Percentiles rank a stretch among this genome's conserved stretches.
These are phyloP conservation scores for Sporothrix pallida DNA, from an alignment of 2,329 filamentous ascomycete species.

Conservation along the genomic window DNA sequence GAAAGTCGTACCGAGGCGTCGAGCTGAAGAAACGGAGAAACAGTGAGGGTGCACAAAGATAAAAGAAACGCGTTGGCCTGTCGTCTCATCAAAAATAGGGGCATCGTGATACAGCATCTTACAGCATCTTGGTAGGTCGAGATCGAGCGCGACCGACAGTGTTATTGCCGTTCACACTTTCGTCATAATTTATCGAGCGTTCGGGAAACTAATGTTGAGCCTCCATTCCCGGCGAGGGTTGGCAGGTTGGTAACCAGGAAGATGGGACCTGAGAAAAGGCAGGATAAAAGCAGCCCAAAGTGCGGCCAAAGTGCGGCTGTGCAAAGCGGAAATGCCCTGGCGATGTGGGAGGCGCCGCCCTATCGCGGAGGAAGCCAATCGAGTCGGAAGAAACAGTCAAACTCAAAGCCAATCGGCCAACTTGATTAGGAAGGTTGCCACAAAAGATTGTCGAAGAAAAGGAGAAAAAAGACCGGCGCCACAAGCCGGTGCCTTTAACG, in stretches of 20 bases:
- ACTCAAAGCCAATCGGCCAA: background rate
- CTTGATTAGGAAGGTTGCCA: conserved; percentile 4
- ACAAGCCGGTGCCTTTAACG: background rate
- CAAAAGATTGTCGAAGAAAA: background rate
- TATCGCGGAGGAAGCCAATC: background rate
- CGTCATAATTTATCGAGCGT: too few relatives aligned
- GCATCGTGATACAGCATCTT: conserved; percentile 12
- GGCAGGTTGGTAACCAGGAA: too few relatives aligned
- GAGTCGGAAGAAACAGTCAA: background rate
- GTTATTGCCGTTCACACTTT: too few relatives aligned
- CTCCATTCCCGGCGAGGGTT: background rate
- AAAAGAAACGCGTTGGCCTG: background rate
- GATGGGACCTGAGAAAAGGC: background rate
- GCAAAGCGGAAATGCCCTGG: background rate
- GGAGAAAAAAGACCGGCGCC: background rate
- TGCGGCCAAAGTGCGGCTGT: background rate
- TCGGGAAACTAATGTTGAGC: conserved; percentile 1
- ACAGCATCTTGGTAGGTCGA: conserved; percentile 6
- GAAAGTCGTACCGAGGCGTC: background rate
- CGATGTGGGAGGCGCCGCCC: background rate
- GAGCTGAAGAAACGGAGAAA: conserved; percentile 6
- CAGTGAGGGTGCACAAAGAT: background rate
- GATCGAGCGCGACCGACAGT: too few relatives aligned
- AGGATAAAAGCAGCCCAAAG: background rate
- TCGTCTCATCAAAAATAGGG: conserved; percentile 12